A percentile compares a stretch with the other conserved stretches of the same genome.
phyloP scores from a whole-genome alignment of 805 yeast species.

The Cyberlindnera lachancei region DNA sequence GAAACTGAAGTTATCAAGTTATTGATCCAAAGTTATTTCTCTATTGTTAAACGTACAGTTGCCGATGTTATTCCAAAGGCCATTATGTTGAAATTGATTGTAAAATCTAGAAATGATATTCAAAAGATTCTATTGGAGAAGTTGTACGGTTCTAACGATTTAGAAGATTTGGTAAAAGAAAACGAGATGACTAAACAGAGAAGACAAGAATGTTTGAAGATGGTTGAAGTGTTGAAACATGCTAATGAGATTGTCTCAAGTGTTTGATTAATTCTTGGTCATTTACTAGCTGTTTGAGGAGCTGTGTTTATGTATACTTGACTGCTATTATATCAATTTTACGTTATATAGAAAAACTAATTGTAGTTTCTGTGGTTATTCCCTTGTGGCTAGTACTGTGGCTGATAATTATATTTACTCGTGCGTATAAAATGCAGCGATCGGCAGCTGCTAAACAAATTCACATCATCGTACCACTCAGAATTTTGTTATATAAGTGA shows the following conservation, averaged over 20 bases:
- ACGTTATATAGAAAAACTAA: too few relatives aligned
- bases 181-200: constrained; percentile 88
- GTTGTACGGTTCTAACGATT: constrained; percentile 68
- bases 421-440: too few relatives aligned
- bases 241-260: constrained; percentile 77
- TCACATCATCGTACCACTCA: too few relatives aligned
- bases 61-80: constrained; percentile 95
- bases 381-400: too few relatives aligned
- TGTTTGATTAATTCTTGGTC: too few relatives aligned
- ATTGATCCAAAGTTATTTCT: constrained; percentile 82
- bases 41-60: constrained; percentile 87
- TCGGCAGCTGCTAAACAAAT: too few relatives aligned
- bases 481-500: too few relatives aligned
- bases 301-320: too few relatives aligned
- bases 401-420: too few relatives aligned
- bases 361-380: too few relatives aligned
- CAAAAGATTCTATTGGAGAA: constrained; percentile 87
- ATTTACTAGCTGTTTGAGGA: too few relatives aligned
- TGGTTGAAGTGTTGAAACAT: constrained; percentile 86
- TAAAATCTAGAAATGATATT: constrained; percentile 75
- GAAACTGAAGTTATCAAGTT: constrained; percentile 96
- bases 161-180: constrained; percentile 78
- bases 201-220: constrained; percentile 88
- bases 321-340: too few relatives aligned
- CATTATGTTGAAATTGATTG: constrained; percentile 85